These are phyloP conservation scores for Achlya hypogyna DNA, from an alignment of 352 stramenopile species.

Conservation along the genomic window DNA sequence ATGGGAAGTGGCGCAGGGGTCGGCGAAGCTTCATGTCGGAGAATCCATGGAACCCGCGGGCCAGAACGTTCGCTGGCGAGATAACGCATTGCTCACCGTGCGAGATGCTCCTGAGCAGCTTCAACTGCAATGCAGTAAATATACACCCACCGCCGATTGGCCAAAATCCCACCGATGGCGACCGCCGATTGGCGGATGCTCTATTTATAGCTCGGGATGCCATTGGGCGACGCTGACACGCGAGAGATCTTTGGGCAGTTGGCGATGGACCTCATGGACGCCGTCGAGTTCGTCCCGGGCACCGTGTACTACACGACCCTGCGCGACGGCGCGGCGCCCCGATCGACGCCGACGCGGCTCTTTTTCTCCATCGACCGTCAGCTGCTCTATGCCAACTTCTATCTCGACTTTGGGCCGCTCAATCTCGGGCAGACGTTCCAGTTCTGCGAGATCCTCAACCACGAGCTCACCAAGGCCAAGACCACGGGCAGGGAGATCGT, in stretches of 20 bases:
- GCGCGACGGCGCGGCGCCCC: constrained; percentile 15
- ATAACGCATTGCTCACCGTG: background rate
- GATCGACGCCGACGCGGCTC: constrained; percentile 9
- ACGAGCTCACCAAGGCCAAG: constrained; percentile 36
- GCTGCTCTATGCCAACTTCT: constrained; percentile 93
- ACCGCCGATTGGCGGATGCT: background rate
- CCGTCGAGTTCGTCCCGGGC: constrained; percentile 33
- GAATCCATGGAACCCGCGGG: background rate
- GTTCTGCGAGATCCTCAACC: constrained; percentile 84
- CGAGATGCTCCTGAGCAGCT: background rate
- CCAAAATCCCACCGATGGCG: background rate
- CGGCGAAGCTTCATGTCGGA: background rate
- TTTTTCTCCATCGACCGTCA: constrained; percentile 81
- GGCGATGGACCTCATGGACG: background rate
- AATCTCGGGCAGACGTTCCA: constrained; percentile 70
- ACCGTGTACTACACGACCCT: constrained; percentile 33
- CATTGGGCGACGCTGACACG: background rate
- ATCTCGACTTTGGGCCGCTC: constrained; percentile 93
- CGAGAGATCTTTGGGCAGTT: background rate
- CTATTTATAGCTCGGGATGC: background rate
- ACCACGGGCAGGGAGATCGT: constrained; percentile 41
- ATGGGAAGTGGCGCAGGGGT: background rate
- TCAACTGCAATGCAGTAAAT: background rate
- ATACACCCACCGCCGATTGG: background rate
- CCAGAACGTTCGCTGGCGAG: background rate